Conservation (phyloP, 2,329 filamentous ascomycete species). For the Chrysosporium queenslandicum region DNA sequence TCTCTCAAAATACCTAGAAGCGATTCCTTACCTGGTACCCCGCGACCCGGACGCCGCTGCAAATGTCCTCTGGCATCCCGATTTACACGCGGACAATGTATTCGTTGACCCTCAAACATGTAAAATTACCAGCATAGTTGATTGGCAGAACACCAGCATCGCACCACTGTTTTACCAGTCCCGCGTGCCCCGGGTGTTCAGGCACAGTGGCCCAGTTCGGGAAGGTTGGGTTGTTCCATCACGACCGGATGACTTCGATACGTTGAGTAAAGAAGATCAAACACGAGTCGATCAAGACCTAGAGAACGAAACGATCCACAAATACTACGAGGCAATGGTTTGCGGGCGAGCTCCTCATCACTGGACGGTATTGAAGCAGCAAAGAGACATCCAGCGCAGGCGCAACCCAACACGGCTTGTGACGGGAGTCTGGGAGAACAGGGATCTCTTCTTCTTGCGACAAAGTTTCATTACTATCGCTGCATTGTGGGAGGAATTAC, state of each 20-base stretch:
- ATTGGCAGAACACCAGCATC: conserved; percentile 1
- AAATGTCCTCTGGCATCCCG: conserved; percentile 24
- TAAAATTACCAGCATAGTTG: conserved; percentile 19
- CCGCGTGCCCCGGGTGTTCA: conserved; percentile 24
- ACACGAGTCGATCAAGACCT: conserved; percentile 22
- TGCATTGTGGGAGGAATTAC: conserved; percentile 19
- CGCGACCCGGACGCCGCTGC: background rate
- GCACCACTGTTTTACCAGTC: conserved; percentile 25
- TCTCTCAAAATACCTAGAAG: conserved; percentile 22
- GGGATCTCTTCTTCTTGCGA: conserved; percentile 28
- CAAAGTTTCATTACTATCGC: conserved; percentile 22
- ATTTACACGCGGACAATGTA: conserved; percentile 24
- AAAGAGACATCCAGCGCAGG: conserved; percentile 16
- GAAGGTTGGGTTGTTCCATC: conserved; percentile 25
- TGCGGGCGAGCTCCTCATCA: conserved; percentile 23
- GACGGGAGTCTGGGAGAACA: conserved; percentile 26
- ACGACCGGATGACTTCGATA: conserved; percentile 24
- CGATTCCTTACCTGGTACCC: conserved; percentile 20
- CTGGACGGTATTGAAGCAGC: conserved; percentile 23
- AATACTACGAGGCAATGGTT: conserved; percentile 29
- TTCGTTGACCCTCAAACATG: conserved; percentile 23
- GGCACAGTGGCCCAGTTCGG: conserved; percentile 23
- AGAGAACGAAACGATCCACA: conserved; percentile 27
- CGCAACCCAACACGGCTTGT: conserved; percentile 28
- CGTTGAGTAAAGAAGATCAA: conserved; percentile 21